These are phyloP conservation scores for Neolentinus lepideus DNA, from an alignment of 1,284 basidiomycete species.

Conservation along the genomic window DNA sequence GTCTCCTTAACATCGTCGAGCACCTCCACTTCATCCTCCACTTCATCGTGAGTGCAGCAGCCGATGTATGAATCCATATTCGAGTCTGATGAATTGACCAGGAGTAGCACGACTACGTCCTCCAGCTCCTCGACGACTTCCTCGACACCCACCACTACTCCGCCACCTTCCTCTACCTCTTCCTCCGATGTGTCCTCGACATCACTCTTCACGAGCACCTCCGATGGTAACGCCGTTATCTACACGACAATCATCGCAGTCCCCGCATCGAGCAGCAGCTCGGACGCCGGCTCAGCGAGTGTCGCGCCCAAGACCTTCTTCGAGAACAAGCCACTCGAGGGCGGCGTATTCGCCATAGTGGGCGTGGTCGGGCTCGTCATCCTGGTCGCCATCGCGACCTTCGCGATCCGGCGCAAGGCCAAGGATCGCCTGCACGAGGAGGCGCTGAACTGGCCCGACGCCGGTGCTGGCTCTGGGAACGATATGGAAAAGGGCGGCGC, in stretches of 20 bases:
- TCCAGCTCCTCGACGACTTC: conserved; percentile 7
- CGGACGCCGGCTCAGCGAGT: conserved; percentile 10
- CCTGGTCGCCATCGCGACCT: conserved; percentile 36
- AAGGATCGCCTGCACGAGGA: conserved; percentile 36
- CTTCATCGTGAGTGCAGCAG: neutral
- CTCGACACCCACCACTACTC: conserved; percentile 7
- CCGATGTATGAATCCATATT: no score
- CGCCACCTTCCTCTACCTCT: conserved; percentile 5
- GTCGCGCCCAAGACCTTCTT: conserved; percentile 37
- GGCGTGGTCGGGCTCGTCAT: conserved; percentile 44
- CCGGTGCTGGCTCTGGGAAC: conserved; percentile 17
- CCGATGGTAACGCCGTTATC: conserved; percentile 16
- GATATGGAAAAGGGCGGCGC: conserved; percentile 16
- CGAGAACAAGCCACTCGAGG: conserved; percentile 52
- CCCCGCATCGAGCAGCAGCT: conserved; percentile 10
- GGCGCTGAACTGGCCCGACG: conserved; percentile 45
- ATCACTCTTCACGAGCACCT: conserved; percentile 2
- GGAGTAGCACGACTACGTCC: conserved; percentile 2
- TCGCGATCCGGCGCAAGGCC: conserved; percentile 41
- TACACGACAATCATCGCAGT: conserved; percentile 19
- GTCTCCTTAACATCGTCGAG: conserved; percentile 4
- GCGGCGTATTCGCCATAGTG: conserved; percentile 47
- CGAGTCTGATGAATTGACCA: neutral
- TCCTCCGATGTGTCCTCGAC: conserved; percentile 7
- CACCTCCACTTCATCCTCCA: conserved; percentile 4